Evolutionary conservation across 805 yeast species (phyloP).

Genomic region (Teunomyces stri): DNA sequence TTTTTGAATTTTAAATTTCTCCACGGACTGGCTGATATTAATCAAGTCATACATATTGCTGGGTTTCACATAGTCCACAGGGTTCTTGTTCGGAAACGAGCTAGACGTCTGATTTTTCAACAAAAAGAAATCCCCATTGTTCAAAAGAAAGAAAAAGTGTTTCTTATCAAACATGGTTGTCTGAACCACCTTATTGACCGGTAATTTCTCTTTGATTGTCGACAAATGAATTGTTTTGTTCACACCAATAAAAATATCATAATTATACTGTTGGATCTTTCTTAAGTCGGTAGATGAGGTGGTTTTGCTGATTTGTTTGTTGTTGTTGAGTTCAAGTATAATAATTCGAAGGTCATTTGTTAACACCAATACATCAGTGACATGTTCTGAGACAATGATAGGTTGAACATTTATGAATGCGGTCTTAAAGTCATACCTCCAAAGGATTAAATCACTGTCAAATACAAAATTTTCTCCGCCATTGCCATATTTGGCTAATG

Average conservation of each 20-base stretch:
- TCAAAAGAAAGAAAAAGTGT: constrained; percentile 36
- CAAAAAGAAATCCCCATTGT: constrained; percentile 38
- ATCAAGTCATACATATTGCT: constrained; percentile 37
- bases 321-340: constrained; percentile 21
- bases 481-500: constrained; percentile 29
- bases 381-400: constrained; percentile 2
- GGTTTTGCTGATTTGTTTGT: constrained; percentile 8
- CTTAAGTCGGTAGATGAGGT: constrained; percentile 1
- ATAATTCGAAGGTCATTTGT: constrained; percentile 29
- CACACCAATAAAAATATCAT: constrained; percentile 29
- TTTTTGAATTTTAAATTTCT: constrained; percentile 27
- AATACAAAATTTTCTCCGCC: constrained; percentile 30
- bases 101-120: constrained; percentile 28
- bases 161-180: constrained; percentile 24
- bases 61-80: constrained; percentile 11
- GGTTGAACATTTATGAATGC: constrained; percentile 20
- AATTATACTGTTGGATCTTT: constrained; percentile 11
- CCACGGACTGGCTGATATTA: constrained; percentile 27
- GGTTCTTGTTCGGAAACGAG: background rate
- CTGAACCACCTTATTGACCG: constrained; percentile 20
- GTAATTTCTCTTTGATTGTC: constrained; percentile 26
- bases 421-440: constrained; percentile 36
- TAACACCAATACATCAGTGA: constrained; percentile 21
- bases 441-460: constrained; percentile 37
- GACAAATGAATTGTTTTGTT: constrained; percentile 33